A percentile compares a stretch with the other conserved stretches of the same genome.
These are phyloP conservation scores for Hysterium pulicare DNA, from an alignment of 2,329 filamentous ascomycete species.

Conservation along the genomic window DNA sequence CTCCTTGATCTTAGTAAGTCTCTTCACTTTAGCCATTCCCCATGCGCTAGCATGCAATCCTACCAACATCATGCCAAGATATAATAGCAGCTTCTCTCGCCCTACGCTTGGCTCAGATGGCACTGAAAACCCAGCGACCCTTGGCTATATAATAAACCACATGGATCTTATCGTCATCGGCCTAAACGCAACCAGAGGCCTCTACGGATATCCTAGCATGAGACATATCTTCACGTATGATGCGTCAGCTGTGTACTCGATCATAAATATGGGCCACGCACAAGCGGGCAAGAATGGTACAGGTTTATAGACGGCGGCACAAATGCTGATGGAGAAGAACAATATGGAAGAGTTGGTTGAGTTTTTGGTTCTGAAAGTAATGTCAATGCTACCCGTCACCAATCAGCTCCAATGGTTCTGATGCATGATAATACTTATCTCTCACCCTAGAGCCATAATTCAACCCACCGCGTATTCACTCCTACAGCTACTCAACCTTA, in stretches of 20 bases:
- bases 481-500: conserved; percentile 20
- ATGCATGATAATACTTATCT: not conserved
- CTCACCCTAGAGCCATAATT: not conserved
- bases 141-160: conserved; percentile 38
- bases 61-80: too few relatives aligned
- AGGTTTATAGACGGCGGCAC: conserved; percentile 34
- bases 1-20: too few relatives aligned
- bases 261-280: conserved; percentile 37
- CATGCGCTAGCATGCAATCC: too few relatives aligned
- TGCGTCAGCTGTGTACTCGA: conserved; percentile 22
- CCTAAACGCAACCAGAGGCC: conserved; percentile 27
- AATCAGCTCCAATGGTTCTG: not conserved
- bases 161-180: conserved; percentile 31
- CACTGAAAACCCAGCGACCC: conserved; percentile 26
- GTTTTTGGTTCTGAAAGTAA: conserved; percentile 13
- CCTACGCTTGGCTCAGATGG: conserved; percentile 17
- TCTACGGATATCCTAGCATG: conserved; percentile 37
- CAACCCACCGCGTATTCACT: not conserved
- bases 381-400: conserved; percentile 2
- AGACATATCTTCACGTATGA: conserved; percentile 35
- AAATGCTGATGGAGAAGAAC: conserved; percentile 35
- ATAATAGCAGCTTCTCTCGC: too few relatives aligned
- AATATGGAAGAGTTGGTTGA: conserved; percentile 34
- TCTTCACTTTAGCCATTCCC: too few relatives aligned
- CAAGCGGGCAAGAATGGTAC: conserved; percentile 40